Evolutionary conservation across 352 stramenopile species (phyloP), one percentile per base, ranked within the genome.

Genomic region (Globisporangium middletonii): DNA sequence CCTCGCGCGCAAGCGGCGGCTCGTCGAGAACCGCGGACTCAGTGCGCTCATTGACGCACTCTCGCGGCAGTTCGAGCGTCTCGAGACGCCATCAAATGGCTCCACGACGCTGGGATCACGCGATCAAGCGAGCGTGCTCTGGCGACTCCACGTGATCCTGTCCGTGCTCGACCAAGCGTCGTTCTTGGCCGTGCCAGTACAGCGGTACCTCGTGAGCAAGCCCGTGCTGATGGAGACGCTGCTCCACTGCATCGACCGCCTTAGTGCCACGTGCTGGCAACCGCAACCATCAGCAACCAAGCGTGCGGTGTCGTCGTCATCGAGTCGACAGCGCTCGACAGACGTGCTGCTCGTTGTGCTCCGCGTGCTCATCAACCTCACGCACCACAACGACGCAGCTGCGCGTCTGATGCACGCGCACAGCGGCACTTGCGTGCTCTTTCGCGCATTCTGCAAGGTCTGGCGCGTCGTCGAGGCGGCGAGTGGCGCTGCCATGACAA

Each of bases 291-390:
- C 11, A 28, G 38, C 71, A 45, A 47, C 27, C 12, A 55, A 73
- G 11, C 30, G 65, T n/a, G 52, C 52, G 23, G 23, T 23, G 23
- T 23, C 23, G n/a, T 63, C 33, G 33, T 11, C 33, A 38, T 67
- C 41, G 66, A 74, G 57, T 38, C 60, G 68, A 9, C 48, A 55
- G 8, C 53, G 77, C 41, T 50, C 66, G 15, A 56, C 75, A 1
- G 79, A 88, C 5, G 70, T 78, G 0, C 61, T 88, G 11, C 50
- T 87, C 18, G 68, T 68, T 2, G 52, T 67, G 11, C 45, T 91
- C 45, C 75, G 81, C 13, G 75, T 92, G 19, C 41, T 92, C 15
- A 84, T 92, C 63, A 94, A 94, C 55, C 69, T 94, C 19, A 90
- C 83, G 1, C 83, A 94, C 44, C 79, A 88, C 56, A 90, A 85